phyloP scores from a whole-genome alignment of 352 stramenopile genomes.

The Pythium oligandrum region DNA sequence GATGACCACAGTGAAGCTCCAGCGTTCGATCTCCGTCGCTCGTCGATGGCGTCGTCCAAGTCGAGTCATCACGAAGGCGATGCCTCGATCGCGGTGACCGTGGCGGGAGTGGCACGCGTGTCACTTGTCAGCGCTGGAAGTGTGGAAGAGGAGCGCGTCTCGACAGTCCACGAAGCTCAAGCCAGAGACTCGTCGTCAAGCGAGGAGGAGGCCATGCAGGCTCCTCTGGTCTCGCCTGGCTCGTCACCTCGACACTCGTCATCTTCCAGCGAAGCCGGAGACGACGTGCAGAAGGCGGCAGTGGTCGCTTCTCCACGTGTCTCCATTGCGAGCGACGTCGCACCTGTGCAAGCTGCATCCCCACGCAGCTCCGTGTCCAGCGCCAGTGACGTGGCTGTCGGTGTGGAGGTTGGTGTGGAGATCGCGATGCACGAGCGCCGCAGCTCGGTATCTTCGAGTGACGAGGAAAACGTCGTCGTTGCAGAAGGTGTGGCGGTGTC shows the following conservation, averaged over 20 bases:
- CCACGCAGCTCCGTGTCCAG: constrained; percentile 6
- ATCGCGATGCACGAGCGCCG: background rate
- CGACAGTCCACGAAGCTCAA: too few species aligned
- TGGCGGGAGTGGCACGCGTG: too few species aligned
- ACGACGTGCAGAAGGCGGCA: background rate
- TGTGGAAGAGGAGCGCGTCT: too few species aligned
- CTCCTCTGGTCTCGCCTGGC: too few species aligned
- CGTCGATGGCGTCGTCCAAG: too few species aligned
- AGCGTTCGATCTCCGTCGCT: background rate
- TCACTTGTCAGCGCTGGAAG: too few species aligned
- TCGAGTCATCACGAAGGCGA: too few species aligned
- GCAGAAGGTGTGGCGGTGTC: background rate
- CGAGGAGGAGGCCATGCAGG: too few species aligned
- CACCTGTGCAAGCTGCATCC: constrained; percentile 5
- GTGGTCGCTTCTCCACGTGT: background rate
- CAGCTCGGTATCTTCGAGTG: constrained; percentile 9
- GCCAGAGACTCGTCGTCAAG: too few species aligned
- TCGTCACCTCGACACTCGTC: background rate
- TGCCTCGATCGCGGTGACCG: too few species aligned
- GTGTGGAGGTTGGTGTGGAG: background rate
- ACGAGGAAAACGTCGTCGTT: constrained; percentile 8
- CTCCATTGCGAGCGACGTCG: background rate
- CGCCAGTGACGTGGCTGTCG: constrained; percentile 3
- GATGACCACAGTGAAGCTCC: constrained; percentile 1
- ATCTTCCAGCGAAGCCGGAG: background rate